Evolutionary conservation across 2,329 filamentous ascomycete genomes (phyloP), one percentile per base, ranked within the genome.

Genomic region (Cytospora schulzeri): DNA sequence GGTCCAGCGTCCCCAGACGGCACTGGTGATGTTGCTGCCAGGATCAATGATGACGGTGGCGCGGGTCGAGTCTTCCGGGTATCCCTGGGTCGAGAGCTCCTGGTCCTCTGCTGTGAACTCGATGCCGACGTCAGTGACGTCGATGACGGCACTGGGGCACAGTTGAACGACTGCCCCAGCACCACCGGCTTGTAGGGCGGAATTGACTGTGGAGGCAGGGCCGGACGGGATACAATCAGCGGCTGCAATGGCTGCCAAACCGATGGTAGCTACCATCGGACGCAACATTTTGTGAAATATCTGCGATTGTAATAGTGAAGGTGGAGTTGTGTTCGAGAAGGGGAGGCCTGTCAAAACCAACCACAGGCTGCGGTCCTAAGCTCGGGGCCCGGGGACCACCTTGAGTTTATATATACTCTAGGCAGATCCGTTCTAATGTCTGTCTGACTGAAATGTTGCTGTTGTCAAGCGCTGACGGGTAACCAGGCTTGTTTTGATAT

Each of bases 11-110:
- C 69, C 70, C 28, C 56, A 50, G 50, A 72, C 69, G 48, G 71
- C 54, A 0, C 68, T 70, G 33, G 60, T 68, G 28, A 68, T 64
- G 53, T 60, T 67, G 60, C 67, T 71, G 50, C 70, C 70, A 0
- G 67, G 62, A 14, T 65, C 67, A 35, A 72, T 65, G 17, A 70
- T 65, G 31, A 72, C 68, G 26, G 67, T 71, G 12, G 68, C 71
- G 12, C 71, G 64, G 17, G 67, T 66, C 60, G 35, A 51, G 51
- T 66, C 71, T 2, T 67, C 69, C 12, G 71, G 71, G 56, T 72
- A 72, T 8, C 69, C 68, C 54, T 71, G 55, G 5, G 71, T 72
- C 5, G 70, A 72, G 31, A 72, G 67, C 53, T 72, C 71, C 63
- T 72, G 71, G 56, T 65, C 61, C 19, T 68, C 69, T 6, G 70